Evolutionary conservation across 306 rosid species (phyloP).

Genomic region (Cercis canadensis): DNA sequence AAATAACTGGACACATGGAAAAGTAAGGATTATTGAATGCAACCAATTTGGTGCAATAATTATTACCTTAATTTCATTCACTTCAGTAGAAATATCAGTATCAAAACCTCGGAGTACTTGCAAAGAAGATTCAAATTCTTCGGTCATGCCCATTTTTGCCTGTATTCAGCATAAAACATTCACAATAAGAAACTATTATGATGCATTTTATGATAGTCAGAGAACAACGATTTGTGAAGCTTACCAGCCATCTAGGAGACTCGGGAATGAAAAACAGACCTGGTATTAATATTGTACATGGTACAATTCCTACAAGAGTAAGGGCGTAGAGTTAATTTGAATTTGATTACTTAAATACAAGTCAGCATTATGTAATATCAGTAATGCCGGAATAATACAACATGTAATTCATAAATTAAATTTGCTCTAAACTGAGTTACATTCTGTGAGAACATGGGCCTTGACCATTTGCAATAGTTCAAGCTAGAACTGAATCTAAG

Average conservation of each 20-base stretch:
- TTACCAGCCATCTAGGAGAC: conserved; percentile 99
- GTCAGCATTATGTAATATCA: neutral
- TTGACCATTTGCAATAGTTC: too few relatives aligned
- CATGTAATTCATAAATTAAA: neutral
- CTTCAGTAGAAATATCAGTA: conserved; percentile 83
- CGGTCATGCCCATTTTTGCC: conserved; percentile 99
- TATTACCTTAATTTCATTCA: conserved; percentile 73
- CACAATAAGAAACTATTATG: conserved; percentile 32
- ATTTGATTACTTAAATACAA: conserved; percentile 3
- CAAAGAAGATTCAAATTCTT: conserved; percentile 87
- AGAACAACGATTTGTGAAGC: conserved; percentile 34
- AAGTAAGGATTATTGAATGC: conserved; percentile 8
- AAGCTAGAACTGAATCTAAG: too few relatives aligned
- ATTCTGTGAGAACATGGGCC: too few relatives aligned
- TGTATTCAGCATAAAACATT: conserved; percentile 37
- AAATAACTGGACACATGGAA: conserved; percentile 29
- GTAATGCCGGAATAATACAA: too few relatives aligned
- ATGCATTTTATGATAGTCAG: conserved; percentile 8
- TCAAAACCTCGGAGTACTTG: conserved; percentile 97
- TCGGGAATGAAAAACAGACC: conserved; percentile 95
- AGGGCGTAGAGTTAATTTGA: conserved; percentile 24
- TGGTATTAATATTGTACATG: conserved; percentile 88
- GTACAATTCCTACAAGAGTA: conserved; percentile 71
- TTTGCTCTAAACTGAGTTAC: neutral
- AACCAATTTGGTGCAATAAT: conserved; percentile 23